Base-by-base conservation (phyloP, 2,329 filamentous ascomycete genomes). In the Curvularia sp. region DNA sequence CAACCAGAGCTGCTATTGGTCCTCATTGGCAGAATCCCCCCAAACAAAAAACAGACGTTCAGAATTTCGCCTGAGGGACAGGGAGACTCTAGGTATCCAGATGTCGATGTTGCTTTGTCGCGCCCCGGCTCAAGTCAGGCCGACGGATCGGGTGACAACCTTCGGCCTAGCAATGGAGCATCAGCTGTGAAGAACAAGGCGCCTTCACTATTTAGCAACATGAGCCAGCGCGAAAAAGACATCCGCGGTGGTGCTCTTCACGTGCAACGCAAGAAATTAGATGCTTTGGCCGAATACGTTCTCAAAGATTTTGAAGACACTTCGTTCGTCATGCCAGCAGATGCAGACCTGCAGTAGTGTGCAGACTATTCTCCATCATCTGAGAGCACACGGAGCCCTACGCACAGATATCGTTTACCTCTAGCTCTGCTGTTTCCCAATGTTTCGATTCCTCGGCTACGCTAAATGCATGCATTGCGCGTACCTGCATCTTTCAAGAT, bases 301-400 rank as follows among this genome's bases (percentile, higher is more conserved):
- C 66, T 78, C 43, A 64, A 65, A 10, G 80, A 83, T 43, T 81
- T 83, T 51, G 73, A 80, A 44, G 69, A 72, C 24, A 79, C 77
- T 39, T 79, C 78, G 7, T 83, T 83, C 62, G 68, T 79, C 43
- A 82, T 83, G 80, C 81, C 81, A 13, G 78, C 78, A 46, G 79
- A 76, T 55, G 73, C 72, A 43, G 72, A 66, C 20, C 72, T 77
- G 57, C 71, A 75, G 52, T 74, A 67, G 65, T 28, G 43, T n/a
- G 35, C 41, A 18, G 35, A 33, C 20, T 39, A 3, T 41, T 39
- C 13, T 9, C 51, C 26, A 18, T 15, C 12, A n/a, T 53, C 13
- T 18, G 10, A 33, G 15, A 31, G 24, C 43, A 47, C 15, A 22
- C 47, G 30, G n/a, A 38, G 22, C 31, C 42, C 22, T 24, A 22